A percentile compares a stretch with the other conserved stretches of the same genome.
Conservation (phyloP, 2,329 filamentous ascomycete species). For the Alternaria alternata region DNA sequence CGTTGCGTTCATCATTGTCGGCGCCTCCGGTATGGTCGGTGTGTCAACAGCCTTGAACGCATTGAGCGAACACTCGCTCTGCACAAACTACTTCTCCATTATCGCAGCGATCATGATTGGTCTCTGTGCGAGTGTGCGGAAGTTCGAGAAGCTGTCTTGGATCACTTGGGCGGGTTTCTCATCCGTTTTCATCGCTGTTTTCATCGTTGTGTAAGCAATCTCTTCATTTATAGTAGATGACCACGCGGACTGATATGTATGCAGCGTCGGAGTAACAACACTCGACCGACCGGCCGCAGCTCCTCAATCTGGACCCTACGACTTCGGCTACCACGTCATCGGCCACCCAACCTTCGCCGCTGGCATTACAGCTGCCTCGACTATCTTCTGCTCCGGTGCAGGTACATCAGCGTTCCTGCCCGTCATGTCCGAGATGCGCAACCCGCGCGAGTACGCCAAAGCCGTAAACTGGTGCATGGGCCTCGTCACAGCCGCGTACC, state of each 20-base stretch:
- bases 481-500: slow-evolving; percentile 65
- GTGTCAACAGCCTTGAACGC: slow-evolving; percentile 68
- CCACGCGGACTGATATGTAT: neutral
- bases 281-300: slow-evolving; percentile 67
- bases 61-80: slow-evolving; percentile 65
- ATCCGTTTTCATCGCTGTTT: slow-evolving; percentile 65
- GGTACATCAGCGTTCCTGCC: slow-evolving; percentile 69
- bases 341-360: slow-evolving; percentile 65
- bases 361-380: slow-evolving; percentile 64
- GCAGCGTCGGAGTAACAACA: slow-evolving; percentile 62
- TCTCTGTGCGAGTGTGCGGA: slow-evolving; percentile 62
- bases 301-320: slow-evolving; percentile 65
- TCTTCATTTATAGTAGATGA: neutral
- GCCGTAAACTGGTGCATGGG: slow-evolving; percentile 67
- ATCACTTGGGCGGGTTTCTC: slow-evolving; percentile 68
- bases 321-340: slow-evolving; percentile 66
- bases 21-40: slow-evolving; percentile 66
- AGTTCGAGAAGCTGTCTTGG: slow-evolving; percentile 69
- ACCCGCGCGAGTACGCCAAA: slow-evolving; percentile 67
- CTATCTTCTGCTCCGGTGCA: slow-evolving; percentile 68
- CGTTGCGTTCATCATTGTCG: slow-evolving; percentile 65
- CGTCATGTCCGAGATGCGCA: slow-evolving; percentile 71
- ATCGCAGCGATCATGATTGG: slow-evolving; percentile 64
- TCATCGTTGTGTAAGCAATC: slow-evolving; percentile 59
- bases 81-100: slow-evolving; percentile 67